Evolutionary conservation across 1,139 yeast genomes (phyloP).

Genomic region (Nakaseomyces bracarensis): DNA sequence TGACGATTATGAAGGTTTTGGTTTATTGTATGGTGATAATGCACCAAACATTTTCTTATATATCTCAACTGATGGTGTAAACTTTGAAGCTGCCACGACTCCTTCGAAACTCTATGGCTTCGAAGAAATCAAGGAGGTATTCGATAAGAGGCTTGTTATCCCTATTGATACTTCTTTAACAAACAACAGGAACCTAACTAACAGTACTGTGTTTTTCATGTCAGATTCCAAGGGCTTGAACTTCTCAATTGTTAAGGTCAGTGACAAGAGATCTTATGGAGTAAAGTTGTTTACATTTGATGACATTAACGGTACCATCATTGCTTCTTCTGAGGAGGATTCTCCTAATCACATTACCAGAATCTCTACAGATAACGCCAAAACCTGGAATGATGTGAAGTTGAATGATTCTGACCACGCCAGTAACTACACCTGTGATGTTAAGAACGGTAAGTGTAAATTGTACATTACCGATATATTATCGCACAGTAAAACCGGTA

Average conservation of each 20-base stretch:
- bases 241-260: background rate
- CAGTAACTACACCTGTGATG: background rate
- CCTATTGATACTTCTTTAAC: background rate
- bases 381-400: background rate
- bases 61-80: slow-evolving; percentile 1
- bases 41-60: background rate
- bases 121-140: background rate
- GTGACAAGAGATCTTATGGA: background rate
- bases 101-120: background rate
- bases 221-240: slow-evolving; percentile 5
- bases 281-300: background rate
- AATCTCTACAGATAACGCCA: slow-evolving; percentile 3
- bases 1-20: too few species aligned
- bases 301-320: slow-evolving; percentile 4
- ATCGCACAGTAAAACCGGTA: slow-evolving; percentile 39
- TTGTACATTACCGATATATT: slow-evolving; percentile 31
- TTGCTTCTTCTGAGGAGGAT: background rate
- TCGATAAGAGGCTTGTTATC: background rate
- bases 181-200: background rate
- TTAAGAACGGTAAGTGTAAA: slow-evolving; percentile 33
- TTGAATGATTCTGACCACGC: background rate
- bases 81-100: background rate
- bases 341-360: background rate
- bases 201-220: background rate
- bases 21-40: background rate